Evolutionary conservation across 1,139 yeast species (phyloP).

Genomic region (Schwanniomyces etchellsii): DNA sequence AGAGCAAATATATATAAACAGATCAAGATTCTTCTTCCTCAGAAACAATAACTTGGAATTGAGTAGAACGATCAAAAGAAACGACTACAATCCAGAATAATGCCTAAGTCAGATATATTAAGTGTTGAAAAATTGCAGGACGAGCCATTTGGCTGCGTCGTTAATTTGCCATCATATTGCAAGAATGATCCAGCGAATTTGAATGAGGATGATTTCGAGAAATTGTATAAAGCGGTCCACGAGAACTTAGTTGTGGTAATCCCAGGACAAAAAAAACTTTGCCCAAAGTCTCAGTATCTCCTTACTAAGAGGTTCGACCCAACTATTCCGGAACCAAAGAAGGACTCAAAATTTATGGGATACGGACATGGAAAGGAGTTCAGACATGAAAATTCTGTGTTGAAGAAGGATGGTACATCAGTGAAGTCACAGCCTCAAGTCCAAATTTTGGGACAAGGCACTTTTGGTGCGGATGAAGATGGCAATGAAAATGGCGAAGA

Average conservation of each 20-base stretch:
- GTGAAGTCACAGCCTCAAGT: constrained; percentile 84
- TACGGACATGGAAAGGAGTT: constrained; percentile 87
- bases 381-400: constrained; percentile 70
- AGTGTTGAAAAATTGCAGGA: constrained; percentile 43
- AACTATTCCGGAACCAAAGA: constrained; percentile 48
- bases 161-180: constrained; percentile 60
- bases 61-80: constrained; percentile 1
- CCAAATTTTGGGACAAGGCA: constrained; percentile 82
- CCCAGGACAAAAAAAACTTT: constrained; percentile 58
- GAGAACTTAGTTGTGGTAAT: constrained; percentile 66
- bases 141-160: constrained; percentile 62
- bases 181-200: constrained; percentile 69
- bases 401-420: constrained; percentile 73
- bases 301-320: constrained; percentile 77
- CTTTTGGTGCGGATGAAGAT: constrained; percentile 56
- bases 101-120: constrained; percentile 21
- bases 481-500: constrained; percentile 60
- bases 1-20: no score
- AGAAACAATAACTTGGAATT: no score
- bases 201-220: constrained; percentile 56
- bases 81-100: no score
- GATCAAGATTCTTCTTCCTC: no score
- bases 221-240: constrained; percentile 60
- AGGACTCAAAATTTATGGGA: constrained; percentile 39
- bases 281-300: constrained; percentile 69